These are phyloP conservation scores for Pseudogymnoascus sp. DNA, from an alignment of 2,329 filamentous ascomycete genomes.

Conservation along the genomic window DNA sequence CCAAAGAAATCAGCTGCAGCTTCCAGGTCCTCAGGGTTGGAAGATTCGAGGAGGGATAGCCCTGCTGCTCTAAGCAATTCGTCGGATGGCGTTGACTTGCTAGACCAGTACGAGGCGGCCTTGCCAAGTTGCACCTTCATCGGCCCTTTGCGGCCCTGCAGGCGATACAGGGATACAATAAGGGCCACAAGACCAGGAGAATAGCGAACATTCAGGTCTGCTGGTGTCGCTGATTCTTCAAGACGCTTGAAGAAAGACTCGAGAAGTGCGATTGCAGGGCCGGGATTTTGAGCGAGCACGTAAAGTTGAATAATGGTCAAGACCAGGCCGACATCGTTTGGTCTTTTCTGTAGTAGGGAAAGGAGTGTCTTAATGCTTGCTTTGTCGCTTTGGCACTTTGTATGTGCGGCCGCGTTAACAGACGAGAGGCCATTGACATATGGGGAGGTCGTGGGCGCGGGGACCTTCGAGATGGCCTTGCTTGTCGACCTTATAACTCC, in stretches of 20 bases:
- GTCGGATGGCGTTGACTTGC: slow-evolving; percentile 49
- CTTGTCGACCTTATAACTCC: slow-evolving; percentile 49
- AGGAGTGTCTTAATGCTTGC: slow-evolving; percentile 63
- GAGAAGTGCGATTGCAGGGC: slow-evolving; percentile 66
- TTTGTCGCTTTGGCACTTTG: slow-evolving; percentile 56
- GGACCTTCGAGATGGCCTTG: slow-evolving; percentile 36
- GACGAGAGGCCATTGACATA: slow-evolving; percentile 51
- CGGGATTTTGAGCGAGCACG: slow-evolving; percentile 61
- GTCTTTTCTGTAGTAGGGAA: slow-evolving; percentile 63
- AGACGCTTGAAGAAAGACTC: slow-evolving; percentile 68
- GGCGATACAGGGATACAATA: slow-evolving; percentile 69
- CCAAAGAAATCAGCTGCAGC: slow-evolving; percentile 74
- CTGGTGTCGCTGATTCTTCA: slow-evolving; percentile 50
- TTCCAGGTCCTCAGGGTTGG: slow-evolving; percentile 58
- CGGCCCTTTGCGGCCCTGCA: slow-evolving; percentile 64
- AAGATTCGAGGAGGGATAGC: slow-evolving; percentile 72
- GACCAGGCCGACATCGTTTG: slow-evolving; percentile 71
- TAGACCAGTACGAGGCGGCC: slow-evolving; percentile 75
- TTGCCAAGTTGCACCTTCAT: slow-evolving; percentile 68
- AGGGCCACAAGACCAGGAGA: slow-evolving; percentile 79
- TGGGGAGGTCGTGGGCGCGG: slow-evolving; percentile 42
- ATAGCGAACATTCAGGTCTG: slow-evolving; percentile 64
- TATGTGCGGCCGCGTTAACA: slow-evolving; percentile 67
- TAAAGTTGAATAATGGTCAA: slow-evolving; percentile 79
- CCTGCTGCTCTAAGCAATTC: slow-evolving; percentile 75